Evolutionary conservation across 2,329 filamentous ascomycete genomes (phyloP), one percentile per base, ranked within the genome.

Genomic region (Trichophyton verrucosum): DNA sequence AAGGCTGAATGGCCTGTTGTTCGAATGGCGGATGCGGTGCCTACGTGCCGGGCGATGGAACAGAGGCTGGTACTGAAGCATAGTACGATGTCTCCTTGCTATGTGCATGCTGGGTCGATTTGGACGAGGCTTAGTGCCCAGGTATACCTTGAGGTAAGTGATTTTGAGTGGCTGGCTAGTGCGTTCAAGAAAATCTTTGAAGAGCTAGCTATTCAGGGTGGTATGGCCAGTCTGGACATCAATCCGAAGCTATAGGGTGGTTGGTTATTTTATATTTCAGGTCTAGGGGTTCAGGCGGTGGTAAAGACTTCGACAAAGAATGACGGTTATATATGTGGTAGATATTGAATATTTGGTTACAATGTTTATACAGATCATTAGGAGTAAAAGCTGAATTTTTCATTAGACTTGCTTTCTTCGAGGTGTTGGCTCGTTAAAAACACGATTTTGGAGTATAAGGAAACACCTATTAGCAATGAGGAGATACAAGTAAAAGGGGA

Each of bases 51-150:
- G 24, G 92, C 86, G 81, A 80, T 89, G 62, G 69, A 79, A 57
- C 70, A 74, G 51, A 77, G 68, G 2, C 68, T 89, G 63, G 72
- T 83, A 13, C 67, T 75, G 0, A 81, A 86, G n/a, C 82, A 84
- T 71, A 79, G 85, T 60, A 94, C 90, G 0, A 92, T 89, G 68
- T 74, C 94, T 58, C 79, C 85, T 0, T 69, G 88, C 2, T 83
- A 84, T 61, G 72, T 80, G 7, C 84, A 91, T 65, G 78, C 74
- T 0, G 81, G 80, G 0, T 78, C 78, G 59, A 81, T 86, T 70
- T 96, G 87, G 87, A 78, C 81, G 0, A 77, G 92, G 57, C 68
- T 95, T 56, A 91, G 87, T 69, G 89, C 83, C 13, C 91, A 96
- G 77, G 81, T 94, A 0, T 97, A 94, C 70, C 74, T 96, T n/a